Evolutionary conservation across 2,329 filamentous ascomycete genomes (phyloP), one percentile per base, ranked within the genome.

Genomic region (Calonectria leucothoes): DNA sequence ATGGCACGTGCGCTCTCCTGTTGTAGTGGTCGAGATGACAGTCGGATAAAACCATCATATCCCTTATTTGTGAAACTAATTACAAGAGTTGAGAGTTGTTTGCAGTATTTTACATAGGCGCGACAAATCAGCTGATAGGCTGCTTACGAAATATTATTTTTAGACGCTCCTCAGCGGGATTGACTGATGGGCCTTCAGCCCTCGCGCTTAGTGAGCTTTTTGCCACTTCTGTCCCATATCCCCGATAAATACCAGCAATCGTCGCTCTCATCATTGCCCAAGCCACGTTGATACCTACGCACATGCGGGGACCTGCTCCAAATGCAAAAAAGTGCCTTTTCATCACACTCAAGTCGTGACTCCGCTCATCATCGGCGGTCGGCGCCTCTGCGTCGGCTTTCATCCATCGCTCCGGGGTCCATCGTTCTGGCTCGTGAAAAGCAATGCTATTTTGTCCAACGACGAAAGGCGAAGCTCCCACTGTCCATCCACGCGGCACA

Each of bases 221-320:
- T 37, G 25, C 55, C 20, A 61, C n/a, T 27, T 61, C 55, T 25
- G 55, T 61, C 14, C 17, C 35, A 61, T 61, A n/a, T 1, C 25
- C n/a, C 25, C 39, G 33, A 23, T 61, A 61, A 20, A 61, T 39
- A 17, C 55, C 23, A 6, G 33, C 55, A 14, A 61, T 17, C 2
- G 55, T 61, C 37, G 55, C 35, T 35, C 55, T 27, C 55, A 61
- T 61, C 55, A 61, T 61, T 10, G 55, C 55, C 55, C 55, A 61
- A 17, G 55, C 55, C 23, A 61, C 33, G 25, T 61, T 61, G 5
- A 61, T 61, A 1, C 55, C 55, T 11, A 39, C 5, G 37, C 55
- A 61, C 55, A 61, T 61, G 6, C 55, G 33, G 27, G 55, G 55
- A 15, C 55, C 55, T 10, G 55, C 55, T 17, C 55, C 55, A 8